Conservation (phyloP, 2,329 filamentous ascomycete genomes). For the Fusarium subtropicale region DNA sequence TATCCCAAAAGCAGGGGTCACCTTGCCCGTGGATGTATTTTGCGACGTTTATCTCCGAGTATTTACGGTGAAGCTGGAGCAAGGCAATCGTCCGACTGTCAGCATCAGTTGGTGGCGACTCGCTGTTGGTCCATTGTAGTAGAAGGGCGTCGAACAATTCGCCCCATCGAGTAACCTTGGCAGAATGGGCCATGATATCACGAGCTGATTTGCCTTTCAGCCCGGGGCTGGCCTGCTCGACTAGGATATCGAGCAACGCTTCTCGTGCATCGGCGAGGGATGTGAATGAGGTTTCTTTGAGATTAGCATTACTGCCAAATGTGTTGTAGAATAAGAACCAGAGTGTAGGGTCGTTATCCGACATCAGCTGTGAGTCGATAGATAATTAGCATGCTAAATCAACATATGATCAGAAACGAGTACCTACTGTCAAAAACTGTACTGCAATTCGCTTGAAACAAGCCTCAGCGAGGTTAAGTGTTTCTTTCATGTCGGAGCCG, state of each 20-base stretch:
- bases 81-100: constrained; percentile 17
- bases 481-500: background rate
- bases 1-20: constrained; percentile 32
- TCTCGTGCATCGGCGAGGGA: constrained; percentile 19
- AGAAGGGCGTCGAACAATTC: constrained; percentile 11
- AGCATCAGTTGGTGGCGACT: fast-evolving
- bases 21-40: constrained; percentile 24
- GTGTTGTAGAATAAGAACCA: background rate
- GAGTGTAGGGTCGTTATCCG: constrained; percentile 8
- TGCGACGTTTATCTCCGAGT: constrained; percentile 19
- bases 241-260: constrained; percentile 12
- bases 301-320: background rate
- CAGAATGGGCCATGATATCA: background rate
- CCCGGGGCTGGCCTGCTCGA: constrained; percentile 23
- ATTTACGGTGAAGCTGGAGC: constrained; percentile 24
- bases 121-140: background rate
- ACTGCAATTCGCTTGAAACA: constrained; percentile 25
- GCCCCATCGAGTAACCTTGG: constrained; percentile 15
- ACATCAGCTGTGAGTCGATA: constrained; percentile 6
- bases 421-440: constrained; percentile 14
- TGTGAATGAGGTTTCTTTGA: background rate
- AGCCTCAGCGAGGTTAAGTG: background rate
- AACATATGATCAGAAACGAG: fast-evolving
- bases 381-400: background rate
- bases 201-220: constrained; percentile 11